phyloP scores from a whole-genome alignment of 345 rosid species.

The Populus pruinosa region DNA sequence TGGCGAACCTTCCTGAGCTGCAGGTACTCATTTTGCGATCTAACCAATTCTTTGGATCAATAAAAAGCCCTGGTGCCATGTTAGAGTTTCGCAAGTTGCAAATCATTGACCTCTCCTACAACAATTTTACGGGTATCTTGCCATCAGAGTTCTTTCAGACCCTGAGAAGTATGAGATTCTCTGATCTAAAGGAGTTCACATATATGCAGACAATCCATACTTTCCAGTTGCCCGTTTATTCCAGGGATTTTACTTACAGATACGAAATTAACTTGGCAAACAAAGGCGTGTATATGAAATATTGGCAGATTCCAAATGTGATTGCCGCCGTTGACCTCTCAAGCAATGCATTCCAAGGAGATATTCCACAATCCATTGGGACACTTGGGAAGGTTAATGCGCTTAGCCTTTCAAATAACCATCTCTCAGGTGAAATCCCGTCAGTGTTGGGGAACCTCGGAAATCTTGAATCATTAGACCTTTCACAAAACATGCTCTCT shows the following conservation, averaged over 20 bases:
- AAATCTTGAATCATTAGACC: neutral
- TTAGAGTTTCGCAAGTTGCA: neutral
- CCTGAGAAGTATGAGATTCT: too few species aligned
- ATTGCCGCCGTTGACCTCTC: slow-evolving; percentile 2
- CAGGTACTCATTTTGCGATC: neutral
- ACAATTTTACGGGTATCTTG: neutral
- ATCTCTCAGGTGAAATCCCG: too few species aligned
- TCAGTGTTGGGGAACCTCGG: neutral
- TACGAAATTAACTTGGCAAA: neutral
- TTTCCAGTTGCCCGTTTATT: too few species aligned
- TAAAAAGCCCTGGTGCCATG: neutral
- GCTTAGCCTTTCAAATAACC: too few species aligned
- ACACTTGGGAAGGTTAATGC: too few species aligned
- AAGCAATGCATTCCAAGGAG: slow-evolving; percentile 1
- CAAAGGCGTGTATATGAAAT: slow-evolving; percentile 1
- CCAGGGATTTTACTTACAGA: neutral
- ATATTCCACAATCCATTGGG: neutral
- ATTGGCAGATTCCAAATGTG: neutral
- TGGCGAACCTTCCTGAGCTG: too few species aligned
- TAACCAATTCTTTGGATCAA: neutral
- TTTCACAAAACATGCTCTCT: neutral
- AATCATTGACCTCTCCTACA: too few species aligned
- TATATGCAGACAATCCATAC: neutral
- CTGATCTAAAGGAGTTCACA: too few species aligned
- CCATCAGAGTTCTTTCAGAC: neutral